These are phyloP conservation scores for Cotoneaster glaucophyllus DNA, from an alignment of 306 rosid genomes.

Conservation along the genomic window DNA sequence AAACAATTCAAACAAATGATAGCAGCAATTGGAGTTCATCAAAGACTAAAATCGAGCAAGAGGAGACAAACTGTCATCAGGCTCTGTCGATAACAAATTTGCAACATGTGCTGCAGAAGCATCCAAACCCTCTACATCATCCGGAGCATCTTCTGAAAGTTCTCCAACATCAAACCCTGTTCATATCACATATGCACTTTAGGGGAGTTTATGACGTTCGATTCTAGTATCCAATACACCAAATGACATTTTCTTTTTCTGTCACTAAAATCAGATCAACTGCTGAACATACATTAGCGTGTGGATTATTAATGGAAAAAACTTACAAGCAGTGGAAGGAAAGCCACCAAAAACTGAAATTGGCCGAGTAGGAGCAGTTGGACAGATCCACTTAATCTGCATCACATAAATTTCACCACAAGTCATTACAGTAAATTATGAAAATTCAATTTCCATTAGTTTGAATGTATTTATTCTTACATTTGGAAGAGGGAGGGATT, in stretches of 20 bases:
- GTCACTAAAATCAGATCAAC: background rate
- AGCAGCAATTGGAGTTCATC: background rate
- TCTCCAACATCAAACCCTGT: slow-evolving; percentile 95
- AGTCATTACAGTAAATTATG: background rate
- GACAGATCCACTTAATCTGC: slow-evolving; percentile 99
- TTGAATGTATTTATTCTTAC: slow-evolving; percentile 42
- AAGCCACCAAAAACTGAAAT: slow-evolving; percentile 77
- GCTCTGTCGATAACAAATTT: slow-evolving; percentile 87
- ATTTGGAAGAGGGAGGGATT: slow-evolving; percentile 90
- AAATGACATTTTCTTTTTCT: background rate
- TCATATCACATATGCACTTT: slow-evolving; percentile 1
- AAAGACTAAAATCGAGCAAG: slow-evolving; percentile 6
- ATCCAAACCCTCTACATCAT: slow-evolving; percentile 93
- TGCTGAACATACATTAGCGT: background rate
- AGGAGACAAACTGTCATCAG: slow-evolving; percentile 73
- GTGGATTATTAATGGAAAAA: slow-evolving; percentile 4
- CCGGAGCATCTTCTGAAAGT: slow-evolving; percentile 77
- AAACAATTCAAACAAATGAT: background rate
- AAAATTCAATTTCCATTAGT: slow-evolving; percentile 5
- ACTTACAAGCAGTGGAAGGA: slow-evolving; percentile 97
- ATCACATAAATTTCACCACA: slow-evolving; percentile 15
- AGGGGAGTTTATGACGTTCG: background rate
- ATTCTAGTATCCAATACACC: background rate
- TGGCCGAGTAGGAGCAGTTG: slow-evolving; percentile 97
- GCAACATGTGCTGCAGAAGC: slow-evolving; percentile 91